Evolutionary conservation across 768 basidiomycete genomes (phyloP), one percentile per base, ranked within the genome.

Genomic region (Dacryopinax spathularia): DNA sequence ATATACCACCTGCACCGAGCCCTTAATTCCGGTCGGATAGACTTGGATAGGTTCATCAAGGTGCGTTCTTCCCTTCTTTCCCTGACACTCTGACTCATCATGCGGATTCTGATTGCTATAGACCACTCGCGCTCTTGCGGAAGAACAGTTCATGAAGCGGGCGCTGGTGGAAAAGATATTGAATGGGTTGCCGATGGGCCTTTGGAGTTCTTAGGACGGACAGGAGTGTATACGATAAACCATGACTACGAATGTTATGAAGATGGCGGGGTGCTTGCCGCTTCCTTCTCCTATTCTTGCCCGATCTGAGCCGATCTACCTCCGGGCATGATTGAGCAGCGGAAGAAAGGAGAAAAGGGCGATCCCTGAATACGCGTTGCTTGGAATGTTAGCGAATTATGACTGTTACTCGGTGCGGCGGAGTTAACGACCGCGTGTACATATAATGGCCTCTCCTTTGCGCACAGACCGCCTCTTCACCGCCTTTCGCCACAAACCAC

Each of bases 101-200:
- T 36, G 15, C 41, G n/a, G 16, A 44, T 60, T 63, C 22, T 43
- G 7, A 12, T 33, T 31, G 10, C 7, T 44, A 62, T 72, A 91
- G 89, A 84, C 85, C 48, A 89, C 87, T 16, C 86, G 95, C 65
- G 81, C 87, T 61, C 80, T 97, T 61, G 92, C 92, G 31, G 86
- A 94, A 75, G 94, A 97, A 73, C 95, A 97, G 73, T 98, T 96
- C 73, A 89, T 91, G 86, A 94, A 95, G 77, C 84, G 93, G 66
- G 94, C 92, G 43, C 79, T 96, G 68, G 86, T 92, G 48, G 91
- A 96, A 74, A 92, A 92, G 80, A 96, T 98, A 33, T 62, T 73
- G 33, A 68, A 72, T 16, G 73, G 73, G 13, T 70, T 77, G 65
- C 69, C 68, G 33, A 65, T 64, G 35, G 67, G 69, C 13, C 5